Base-by-base conservation (phyloP, 1,284 basidiomycete genomes). In the Leccinum cinnamomeum region DNA sequence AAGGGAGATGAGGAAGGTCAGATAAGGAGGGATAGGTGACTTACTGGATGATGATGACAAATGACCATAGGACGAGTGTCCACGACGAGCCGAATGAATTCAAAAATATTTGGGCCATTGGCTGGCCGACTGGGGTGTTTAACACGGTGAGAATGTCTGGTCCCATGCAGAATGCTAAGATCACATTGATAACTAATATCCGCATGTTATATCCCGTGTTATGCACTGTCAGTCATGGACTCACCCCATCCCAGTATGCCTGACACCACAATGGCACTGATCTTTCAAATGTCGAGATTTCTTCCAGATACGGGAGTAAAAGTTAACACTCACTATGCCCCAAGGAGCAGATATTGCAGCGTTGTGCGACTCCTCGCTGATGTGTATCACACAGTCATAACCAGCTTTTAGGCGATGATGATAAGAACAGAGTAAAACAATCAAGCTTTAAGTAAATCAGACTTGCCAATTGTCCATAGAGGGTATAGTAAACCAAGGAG, bases 361-460 rank as follows among this genome's bases (percentile, higher is more conserved):
- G 57, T 83, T 84, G 14, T 71, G 67, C 16, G 78, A 75, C 64
- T 83, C 82, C 68, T 84, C 81, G 37, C 79, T 81, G 55, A 84
- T 78, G 37, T 82, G 80, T 16, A 83, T 78, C 16, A 71, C 75
- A 5, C 77, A 77, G 62, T 83, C 82, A 62, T 78, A 82, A 53
- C 71, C 75, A 60, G 75, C 79, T 79, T 56, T 50, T 16, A 23
- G 58, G 8, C 25, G 53, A 44, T 0, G 5, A 25, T 6, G 7
- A n/a, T 48, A 28, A 53, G 25, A 18, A 11, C 44, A 3, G 16
- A 30, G 16, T 16, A 41, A 35, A 18, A 1, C 8, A 8, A 56
- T 7, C n/a, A n/a, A 53, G n/a, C 10, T 44, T 18, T 20, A 20
- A n/a, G n/a, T 20, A 20, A 23, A 23, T 23, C 20, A 23, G 20